Percentiles rank a stretch among this genome's conserved stretches.
Conservation (phyloP, 2,329 filamentous ascomycete species). For the Pestalotiopsis sp. region DNA sequence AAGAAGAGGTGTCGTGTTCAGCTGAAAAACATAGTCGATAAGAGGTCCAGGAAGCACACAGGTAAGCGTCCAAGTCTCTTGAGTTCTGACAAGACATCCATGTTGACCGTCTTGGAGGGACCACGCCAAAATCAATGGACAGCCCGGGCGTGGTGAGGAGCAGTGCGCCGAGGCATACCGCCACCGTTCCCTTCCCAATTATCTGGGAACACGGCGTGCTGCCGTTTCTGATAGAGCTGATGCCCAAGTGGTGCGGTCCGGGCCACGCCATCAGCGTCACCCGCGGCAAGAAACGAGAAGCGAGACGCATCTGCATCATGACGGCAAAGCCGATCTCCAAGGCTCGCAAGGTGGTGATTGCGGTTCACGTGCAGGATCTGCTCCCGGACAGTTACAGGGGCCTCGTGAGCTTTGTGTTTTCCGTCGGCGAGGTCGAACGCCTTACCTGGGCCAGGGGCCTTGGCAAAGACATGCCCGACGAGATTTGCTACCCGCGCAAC, state of each 20-base stretch:
- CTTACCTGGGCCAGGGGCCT: constrained; percentile 44
- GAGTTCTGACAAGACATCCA: not conserved
- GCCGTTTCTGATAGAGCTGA: constrained; percentile 43
- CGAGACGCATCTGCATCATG: constrained; percentile 44
- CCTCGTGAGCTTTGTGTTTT: constrained; percentile 39
- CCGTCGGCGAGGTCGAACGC: constrained; percentile 38
- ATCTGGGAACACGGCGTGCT: constrained; percentile 46
- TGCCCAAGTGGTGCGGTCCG: constrained; percentile 44
- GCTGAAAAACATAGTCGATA: constrained; percentile 37
- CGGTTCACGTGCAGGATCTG: constrained; percentile 42
- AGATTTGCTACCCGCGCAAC: constrained; percentile 43
- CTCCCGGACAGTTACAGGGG: constrained; percentile 36
- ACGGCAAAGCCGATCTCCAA: constrained; percentile 35
- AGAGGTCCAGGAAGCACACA: constrained; percentile 30
- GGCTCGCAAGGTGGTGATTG: constrained; percentile 41
- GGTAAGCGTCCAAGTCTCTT: constrained; percentile 22
- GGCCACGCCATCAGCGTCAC: constrained; percentile 42
- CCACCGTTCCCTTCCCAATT: constrained; percentile 40
- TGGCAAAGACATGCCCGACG: constrained; percentile 38
- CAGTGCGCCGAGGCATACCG: constrained; percentile 31
- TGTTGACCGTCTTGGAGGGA: constrained; percentile 15
- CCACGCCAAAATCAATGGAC: constrained; percentile 31
- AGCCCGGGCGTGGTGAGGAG: constrained; percentile 33
- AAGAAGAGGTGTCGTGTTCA: constrained; percentile 40
- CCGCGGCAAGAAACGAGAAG: constrained; percentile 36